These are phyloP conservation scores for Harringtonia aguacate DNA, from an alignment of 2,329 filamentous ascomycete genomes.

Conservation along the genomic window DNA sequence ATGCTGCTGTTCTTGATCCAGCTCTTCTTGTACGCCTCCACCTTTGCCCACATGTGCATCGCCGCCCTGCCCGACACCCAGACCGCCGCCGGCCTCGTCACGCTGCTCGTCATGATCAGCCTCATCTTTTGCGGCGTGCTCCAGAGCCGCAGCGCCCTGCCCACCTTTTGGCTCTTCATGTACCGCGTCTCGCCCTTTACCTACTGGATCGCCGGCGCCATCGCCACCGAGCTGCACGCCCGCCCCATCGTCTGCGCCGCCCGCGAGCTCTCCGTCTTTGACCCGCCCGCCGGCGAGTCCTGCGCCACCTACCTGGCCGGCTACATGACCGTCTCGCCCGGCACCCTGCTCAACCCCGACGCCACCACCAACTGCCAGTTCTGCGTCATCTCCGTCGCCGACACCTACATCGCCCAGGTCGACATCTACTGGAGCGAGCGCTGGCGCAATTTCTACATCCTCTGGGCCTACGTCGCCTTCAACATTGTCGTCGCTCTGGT, in stretches of 20 bases:
- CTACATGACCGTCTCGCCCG: conserved; percentile 39
- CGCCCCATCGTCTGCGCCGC: conserved; percentile 39
- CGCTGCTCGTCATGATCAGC: conserved; percentile 45
- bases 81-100: conserved; percentile 53
- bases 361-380: conserved; percentile 51
- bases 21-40: conserved; percentile 59
- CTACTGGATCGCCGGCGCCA: conserved; percentile 58
- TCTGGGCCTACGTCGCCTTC: conserved; percentile 57
- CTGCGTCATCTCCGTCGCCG: conserved; percentile 52
- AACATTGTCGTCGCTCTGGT: conserved; percentile 48
- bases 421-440: conserved; percentile 39
- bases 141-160: conserved; percentile 44
- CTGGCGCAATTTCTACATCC: conserved; percentile 61
- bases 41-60: conserved; percentile 65
- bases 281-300: conserved; percentile 49
- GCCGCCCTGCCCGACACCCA: conserved; percentile 57
- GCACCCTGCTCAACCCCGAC: conserved; percentile 51
- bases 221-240: conserved; percentile 51
- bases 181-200: conserved; percentile 58
- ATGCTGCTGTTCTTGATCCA: conserved; percentile 54
- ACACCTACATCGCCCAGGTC: conserved; percentile 42
- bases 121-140: conserved; percentile 52
- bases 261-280: conserved; percentile 52
- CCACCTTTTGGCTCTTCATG: conserved; percentile 71
- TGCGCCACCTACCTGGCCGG: conserved; percentile 53